A percentile compares a stretch with the other conserved stretches of the same genome.
phyloP scores from a whole-genome alignment of 768 basidiomycete genomes.

The Stropharia rugosoannulata region DNA sequence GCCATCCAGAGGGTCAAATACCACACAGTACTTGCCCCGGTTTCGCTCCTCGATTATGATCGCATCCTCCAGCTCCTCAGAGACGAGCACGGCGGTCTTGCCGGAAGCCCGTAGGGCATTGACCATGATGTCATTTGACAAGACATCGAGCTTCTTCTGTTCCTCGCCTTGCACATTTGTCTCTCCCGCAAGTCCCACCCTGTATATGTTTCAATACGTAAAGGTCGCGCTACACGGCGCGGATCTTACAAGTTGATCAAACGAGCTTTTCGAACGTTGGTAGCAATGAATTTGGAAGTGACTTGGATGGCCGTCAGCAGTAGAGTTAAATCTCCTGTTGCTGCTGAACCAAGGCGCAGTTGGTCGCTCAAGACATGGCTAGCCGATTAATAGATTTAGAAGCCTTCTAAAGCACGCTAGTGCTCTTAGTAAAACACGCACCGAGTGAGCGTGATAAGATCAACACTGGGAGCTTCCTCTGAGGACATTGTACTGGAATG shows the following conservation, averaged over 20 bases:
- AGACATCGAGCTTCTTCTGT: conserved; percentile 98
- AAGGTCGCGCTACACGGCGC: neutral
- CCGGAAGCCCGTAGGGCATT: conserved; percentile 96
- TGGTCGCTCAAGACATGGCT: conserved; percentile 91
- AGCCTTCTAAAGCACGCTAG: conserved; percentile 4
- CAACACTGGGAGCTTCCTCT: conserved; percentile 76
- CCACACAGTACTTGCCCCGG: conserved; percentile 93
- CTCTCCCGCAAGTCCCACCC: conserved; percentile 96
- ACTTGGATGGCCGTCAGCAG: conserved; percentile 95
- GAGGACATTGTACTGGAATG: conserved; percentile 36
- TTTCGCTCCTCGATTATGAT: conserved; percentile 82
- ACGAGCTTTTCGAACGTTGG: conserved; percentile 95
- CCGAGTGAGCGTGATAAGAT: conserved; percentile 93
- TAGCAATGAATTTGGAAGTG: conserved; percentile 96
- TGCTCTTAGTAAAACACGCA: conserved; percentile 28
- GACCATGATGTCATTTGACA: conserved; percentile 99
- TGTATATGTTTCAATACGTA: conserved; percentile 27
- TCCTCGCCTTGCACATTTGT: conserved; percentile 98
- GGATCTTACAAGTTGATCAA: conserved; percentile 89
- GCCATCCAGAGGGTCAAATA: conserved; percentile 97
- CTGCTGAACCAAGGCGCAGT: conserved; percentile 73
- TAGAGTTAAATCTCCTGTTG: conserved; percentile 92
- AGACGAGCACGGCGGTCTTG: conserved; percentile 94
- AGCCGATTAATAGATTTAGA: conserved; percentile 9
- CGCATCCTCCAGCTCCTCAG: conserved; percentile 92